Percentiles rank a stretch among this genome's conserved stretches.
Evolutionary conservation across 441 rosid genomes (phyloP).

Genomic region (Croton setiger): DNA sequence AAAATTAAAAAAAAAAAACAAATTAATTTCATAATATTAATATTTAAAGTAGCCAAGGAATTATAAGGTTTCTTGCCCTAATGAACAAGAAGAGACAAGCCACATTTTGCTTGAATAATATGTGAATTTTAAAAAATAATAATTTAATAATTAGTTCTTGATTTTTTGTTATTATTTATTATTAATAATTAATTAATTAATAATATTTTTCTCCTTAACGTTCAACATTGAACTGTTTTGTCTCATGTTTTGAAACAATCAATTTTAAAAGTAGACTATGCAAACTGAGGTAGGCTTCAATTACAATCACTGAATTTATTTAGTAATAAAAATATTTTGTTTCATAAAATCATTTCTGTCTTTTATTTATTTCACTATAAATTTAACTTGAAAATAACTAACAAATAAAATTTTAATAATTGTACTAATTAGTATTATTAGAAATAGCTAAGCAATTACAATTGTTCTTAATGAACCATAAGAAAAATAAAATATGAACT

Average conservation of each 20-base stretch:
- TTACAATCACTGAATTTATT: neutral
- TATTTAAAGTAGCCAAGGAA: neutral
- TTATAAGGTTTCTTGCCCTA: neutral
- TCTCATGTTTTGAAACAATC: conserved; percentile 3
- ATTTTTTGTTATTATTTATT: too few species aligned
- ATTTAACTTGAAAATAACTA: too few species aligned
- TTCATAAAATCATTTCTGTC: neutral
- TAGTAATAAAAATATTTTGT: neutral
- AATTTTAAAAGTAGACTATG: neutral
- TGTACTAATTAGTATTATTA: too few species aligned
- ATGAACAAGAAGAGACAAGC: neutral
- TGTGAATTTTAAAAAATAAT: neutral
- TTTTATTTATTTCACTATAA: too few species aligned
- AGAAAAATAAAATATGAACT: too few species aligned
- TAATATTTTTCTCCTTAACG: neutral
- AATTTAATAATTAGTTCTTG: neutral
- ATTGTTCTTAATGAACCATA: neutral
- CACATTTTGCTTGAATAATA: neutral
- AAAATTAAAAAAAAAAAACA: neutral
- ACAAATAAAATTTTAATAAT: too few species aligned
- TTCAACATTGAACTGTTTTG: neutral
- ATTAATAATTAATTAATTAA: too few species aligned
- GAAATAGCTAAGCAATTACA: neutral
- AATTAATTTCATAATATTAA: neutral
- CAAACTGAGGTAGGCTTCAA: neutral